Evolutionary conservation across 176 grass and related monocot species (phyloP).

Genomic region (Cenchrus americanus): DNA sequence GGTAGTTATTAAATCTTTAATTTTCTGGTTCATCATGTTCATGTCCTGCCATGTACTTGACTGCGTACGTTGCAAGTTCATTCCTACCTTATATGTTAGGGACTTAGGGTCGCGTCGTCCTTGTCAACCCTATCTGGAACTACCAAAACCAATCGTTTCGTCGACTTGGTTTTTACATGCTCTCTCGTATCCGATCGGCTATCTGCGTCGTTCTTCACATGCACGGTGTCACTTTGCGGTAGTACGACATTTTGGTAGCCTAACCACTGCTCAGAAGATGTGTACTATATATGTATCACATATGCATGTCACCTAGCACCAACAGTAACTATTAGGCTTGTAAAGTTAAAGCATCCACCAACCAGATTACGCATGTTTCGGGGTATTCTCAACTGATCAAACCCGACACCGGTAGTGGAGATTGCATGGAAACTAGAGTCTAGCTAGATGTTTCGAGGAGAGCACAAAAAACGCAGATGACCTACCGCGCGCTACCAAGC

Average conservation of each 20-base stretch:
- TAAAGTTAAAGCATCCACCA: neutral
- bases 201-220: conserved; percentile 4
- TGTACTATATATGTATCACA: neutral
- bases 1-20: neutral
- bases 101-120: neutral
- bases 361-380: conserved; percentile 11
- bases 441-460: neutral
- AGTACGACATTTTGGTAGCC: conserved; percentile 20
- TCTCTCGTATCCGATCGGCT: neutral
- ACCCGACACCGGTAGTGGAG: neutral
- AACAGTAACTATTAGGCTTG: neutral
- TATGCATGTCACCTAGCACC: neutral
- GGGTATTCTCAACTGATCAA: conserved; percentile 3
- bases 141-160: conserved; percentile 26
- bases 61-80: neutral
- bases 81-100: neutral
- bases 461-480: conserved; percentile 3
- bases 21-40: neutral
- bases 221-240: neutral
- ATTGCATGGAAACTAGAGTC: too few species aligned
- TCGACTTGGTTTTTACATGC: neutral
- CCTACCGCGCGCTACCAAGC: neutral
- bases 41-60: neutral
- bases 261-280: conserved; percentile 8
- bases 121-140: conserved; percentile 17